Conservation (phyloP, 768 basidiomycete species). For the Exidia glandulosa region DNA sequence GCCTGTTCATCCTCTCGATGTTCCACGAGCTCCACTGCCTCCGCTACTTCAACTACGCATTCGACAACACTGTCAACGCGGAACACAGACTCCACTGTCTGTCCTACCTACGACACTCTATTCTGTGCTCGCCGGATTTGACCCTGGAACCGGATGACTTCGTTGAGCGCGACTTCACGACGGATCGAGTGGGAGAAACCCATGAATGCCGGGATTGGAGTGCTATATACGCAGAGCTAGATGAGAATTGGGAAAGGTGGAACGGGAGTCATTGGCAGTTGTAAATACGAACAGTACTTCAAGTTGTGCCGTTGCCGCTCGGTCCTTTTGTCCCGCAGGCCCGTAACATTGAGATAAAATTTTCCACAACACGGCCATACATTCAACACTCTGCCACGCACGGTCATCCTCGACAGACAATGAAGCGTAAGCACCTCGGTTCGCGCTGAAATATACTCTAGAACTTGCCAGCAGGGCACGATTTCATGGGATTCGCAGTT, state of each 20-base stretch:
- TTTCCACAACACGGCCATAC: too few relatives aligned
- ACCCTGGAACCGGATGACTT: constrained; percentile 30
- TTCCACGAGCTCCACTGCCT: constrained; percentile 30
- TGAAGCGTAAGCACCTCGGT: too few relatives aligned
- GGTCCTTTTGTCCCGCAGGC: too few relatives aligned
- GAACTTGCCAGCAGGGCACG: too few relatives aligned
- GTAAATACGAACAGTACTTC: background rate
- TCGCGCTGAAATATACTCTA: too few relatives aligned
- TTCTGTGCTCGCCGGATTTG: constrained; percentile 35
- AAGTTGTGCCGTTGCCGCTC: too few relatives aligned
- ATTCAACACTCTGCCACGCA: too few relatives aligned
- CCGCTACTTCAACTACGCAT: constrained; percentile 16
- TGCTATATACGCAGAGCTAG: constrained; percentile 9
- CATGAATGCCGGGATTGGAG: constrained; percentile 26
- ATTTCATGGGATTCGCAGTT: too few relatives aligned
- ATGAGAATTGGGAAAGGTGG: constrained; percentile 4
- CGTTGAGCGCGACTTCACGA: constrained; percentile 17
- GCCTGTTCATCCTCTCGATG: constrained; percentile 25
- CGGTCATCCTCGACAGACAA: too few relatives aligned
- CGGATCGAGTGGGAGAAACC: constrained; percentile 19
- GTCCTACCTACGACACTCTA: constrained; percentile 36
- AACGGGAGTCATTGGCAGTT: background rate
- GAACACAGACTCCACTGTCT: constrained; percentile 32
- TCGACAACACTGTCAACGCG: background rate
- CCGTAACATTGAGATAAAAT: too few relatives aligned